These are phyloP conservation scores for Colletotrichum cuscutae DNA, from an alignment of 2,329 filamentous ascomycete species.

Conservation along the genomic window DNA sequence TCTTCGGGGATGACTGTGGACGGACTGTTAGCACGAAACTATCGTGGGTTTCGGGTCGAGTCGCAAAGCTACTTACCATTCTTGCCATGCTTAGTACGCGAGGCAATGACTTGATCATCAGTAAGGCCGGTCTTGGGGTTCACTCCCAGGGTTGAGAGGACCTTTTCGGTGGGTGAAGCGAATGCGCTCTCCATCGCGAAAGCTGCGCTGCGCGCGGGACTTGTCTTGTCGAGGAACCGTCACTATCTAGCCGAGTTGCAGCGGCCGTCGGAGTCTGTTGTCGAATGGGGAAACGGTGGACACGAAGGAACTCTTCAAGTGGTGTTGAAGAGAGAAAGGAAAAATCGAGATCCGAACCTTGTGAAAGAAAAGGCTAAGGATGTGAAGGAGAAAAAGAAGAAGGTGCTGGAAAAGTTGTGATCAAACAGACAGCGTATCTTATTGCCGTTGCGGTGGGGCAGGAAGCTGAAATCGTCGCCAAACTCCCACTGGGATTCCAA, in stretches of 20 bases:
- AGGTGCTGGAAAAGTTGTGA: conserved; percentile 26
- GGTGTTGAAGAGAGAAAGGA: neutral
- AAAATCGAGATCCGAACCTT: conserved; percentile 8
- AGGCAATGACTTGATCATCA: conserved; percentile 66
- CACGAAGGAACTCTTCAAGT: neutral
- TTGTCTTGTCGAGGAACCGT: conserved; percentile 29
- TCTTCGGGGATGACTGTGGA: conserved; percentile 77
- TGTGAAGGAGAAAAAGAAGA: conserved; percentile 19
- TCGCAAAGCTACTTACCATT: conserved; percentile 64
- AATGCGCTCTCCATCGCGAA: conserved; percentile 71
- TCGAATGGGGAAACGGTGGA: too few species aligned
- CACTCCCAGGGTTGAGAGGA: conserved; percentile 69
- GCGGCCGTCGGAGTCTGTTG: conserved; percentile 8
- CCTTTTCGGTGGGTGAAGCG: conserved; percentile 65
- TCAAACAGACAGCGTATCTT: conserved; percentile 32
- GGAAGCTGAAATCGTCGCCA: conserved; percentile 33
- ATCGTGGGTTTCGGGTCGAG: conserved; percentile 4
- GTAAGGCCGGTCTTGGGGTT: conserved; percentile 65
- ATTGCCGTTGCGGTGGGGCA: conserved; percentile 35
- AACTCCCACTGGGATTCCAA: conserved; percentile 34
- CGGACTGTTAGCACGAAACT: conserved; percentile 32
- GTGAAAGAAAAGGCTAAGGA: conserved; percentile 8
- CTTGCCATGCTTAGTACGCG: conserved; percentile 69
- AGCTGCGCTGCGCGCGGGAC: conserved; percentile 32
- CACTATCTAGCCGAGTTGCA: conserved; percentile 26